phyloP scores from a whole-genome alignment of 1,139 yeast species.

The Candida gigantensis region DNA sequence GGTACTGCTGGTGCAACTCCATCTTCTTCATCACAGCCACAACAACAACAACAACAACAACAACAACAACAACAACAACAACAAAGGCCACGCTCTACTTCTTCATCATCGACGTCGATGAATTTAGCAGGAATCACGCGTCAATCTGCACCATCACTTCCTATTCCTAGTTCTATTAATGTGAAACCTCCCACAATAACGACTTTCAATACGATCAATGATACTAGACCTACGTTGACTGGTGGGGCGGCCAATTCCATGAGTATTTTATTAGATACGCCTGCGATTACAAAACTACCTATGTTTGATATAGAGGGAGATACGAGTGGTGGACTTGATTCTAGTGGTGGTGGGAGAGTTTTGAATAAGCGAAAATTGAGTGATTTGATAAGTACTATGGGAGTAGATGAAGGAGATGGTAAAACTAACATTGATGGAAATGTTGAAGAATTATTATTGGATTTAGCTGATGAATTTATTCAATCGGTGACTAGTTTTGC shows the following conservation, averaged over 20 bases:
- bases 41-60: no score
- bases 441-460: slow-evolving; percentile 87
- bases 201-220: slow-evolving; percentile 47
- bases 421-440: slow-evolving; percentile 92
- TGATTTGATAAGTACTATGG: slow-evolving; percentile 81
- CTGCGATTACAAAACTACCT: slow-evolving; percentile 75
- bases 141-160: slow-evolving; percentile 69
- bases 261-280: slow-evolving; percentile 66
- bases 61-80: no score
- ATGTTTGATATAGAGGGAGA: slow-evolving; percentile 60
- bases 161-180: slow-evolving; percentile 68
- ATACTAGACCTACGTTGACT: slow-evolving; percentile 74
- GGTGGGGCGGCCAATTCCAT: slow-evolving; percentile 78
- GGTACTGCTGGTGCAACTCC: slow-evolving; percentile 8
- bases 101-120: no score
- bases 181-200: slow-evolving; percentile 67
- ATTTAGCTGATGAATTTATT: slow-evolving; percentile 94
- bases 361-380: slow-evolving; percentile 84
- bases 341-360: slow-evolving; percentile 60
- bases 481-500: slow-evolving; percentile 91
- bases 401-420: slow-evolving; percentile 85
- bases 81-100: slow-evolving; percentile 12
- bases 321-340: slow-evolving; percentile 26
- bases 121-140: slow-evolving; percentile 53
- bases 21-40: no score